These are phyloP conservation scores for Pontederia crassipes DNA, from an alignment of 176 grass and related monocot genomes.

Conservation along the genomic window DNA sequence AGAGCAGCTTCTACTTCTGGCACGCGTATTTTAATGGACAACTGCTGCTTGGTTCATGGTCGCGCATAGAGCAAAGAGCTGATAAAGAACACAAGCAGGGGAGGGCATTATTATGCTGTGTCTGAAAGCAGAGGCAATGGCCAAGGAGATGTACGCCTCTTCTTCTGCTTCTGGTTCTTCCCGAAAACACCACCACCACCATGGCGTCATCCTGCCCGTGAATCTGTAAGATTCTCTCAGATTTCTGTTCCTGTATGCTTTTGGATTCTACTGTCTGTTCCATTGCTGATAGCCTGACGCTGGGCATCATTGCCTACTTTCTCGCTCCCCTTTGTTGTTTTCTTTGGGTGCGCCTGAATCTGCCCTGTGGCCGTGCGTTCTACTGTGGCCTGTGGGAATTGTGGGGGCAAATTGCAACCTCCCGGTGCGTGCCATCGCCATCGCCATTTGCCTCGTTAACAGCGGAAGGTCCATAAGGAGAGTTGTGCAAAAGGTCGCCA, in stretches of 20 bases:
- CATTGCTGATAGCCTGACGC: too few species aligned
- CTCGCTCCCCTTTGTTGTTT: not conserved
- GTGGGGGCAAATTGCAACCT: not conserved
- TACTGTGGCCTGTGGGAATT: not conserved
- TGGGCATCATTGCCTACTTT: too few species aligned
- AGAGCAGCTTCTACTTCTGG: too few species aligned
- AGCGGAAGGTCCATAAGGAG: slow-evolving; percentile 67
- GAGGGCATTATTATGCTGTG: slow-evolving; percentile 28
- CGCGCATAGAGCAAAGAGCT: not conserved
- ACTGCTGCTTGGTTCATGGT: too few species aligned
- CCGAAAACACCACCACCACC: not conserved
- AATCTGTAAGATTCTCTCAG: slow-evolving; percentile 4
- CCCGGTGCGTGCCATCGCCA: not conserved
- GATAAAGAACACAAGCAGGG: not conserved
- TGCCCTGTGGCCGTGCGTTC: not conserved
- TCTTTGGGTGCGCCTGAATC: not conserved
- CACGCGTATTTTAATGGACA: too few species aligned
- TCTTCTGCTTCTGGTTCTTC: too few species aligned
- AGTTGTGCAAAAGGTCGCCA: slow-evolving; percentile 36
- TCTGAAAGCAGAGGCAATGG: slow-evolving; percentile 34
- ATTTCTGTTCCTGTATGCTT: not conserved
- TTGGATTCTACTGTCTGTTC: too few species aligned
- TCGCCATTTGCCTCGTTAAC: not conserved
- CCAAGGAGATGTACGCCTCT: slow-evolving; percentile 37
- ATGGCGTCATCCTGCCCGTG: slow-evolving; percentile 25